These are phyloP conservation scores for Klebsormidium nitens DNA, from an alignment of 139 green algal genomes.

Conservation along the genomic window DNA sequence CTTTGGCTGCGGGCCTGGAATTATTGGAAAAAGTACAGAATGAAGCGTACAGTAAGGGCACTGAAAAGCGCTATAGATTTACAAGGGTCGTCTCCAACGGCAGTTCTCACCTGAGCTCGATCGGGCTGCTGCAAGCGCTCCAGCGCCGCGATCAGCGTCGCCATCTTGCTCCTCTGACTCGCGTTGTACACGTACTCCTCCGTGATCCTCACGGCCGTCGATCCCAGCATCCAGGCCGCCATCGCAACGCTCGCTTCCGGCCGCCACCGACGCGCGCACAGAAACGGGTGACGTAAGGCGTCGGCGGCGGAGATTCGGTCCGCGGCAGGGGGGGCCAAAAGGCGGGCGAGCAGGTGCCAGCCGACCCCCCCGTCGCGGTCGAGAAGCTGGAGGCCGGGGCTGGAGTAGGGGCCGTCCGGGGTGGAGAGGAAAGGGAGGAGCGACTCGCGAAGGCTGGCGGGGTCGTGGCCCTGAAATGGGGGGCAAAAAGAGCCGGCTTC, in stretches of 20 bases:
- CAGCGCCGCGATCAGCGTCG: slow-evolving; percentile 5
- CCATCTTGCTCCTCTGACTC: slow-evolving; percentile 10
- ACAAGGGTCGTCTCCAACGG: no score
- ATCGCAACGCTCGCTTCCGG: neutral
- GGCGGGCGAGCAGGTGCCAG: slow-evolving; percentile 16
- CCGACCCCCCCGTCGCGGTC: slow-evolving; percentile 18
- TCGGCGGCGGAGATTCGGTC: slow-evolving; percentile 4
- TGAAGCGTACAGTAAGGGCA: no score
- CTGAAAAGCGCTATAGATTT: no score
- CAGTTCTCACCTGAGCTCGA: no score
- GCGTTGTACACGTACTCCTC: slow-evolving; percentile 10
- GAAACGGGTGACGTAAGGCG: slow-evolving; percentile 15
- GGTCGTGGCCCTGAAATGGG: slow-evolving; percentile 32
- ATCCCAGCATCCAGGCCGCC: neutral
- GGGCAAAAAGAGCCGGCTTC: no score
- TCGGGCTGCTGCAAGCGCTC: slow-evolving; percentile 15
- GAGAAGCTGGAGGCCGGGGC: slow-evolving; percentile 11
- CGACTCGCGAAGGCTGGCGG: slow-evolving; percentile 21
- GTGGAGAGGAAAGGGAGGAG: slow-evolving; percentile 2
- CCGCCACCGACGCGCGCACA: slow-evolving; percentile 6
- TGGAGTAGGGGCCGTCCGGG: no score
- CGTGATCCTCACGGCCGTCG: slow-evolving; percentile 7
- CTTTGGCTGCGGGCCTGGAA: no score
- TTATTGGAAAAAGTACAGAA: no score
- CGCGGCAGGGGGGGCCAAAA: neutral